Evolutionary conservation across 257 asterid species (phyloP), one percentile per base, ranked within the genome.

Genomic region (Knoxia roxburghii): DNA sequence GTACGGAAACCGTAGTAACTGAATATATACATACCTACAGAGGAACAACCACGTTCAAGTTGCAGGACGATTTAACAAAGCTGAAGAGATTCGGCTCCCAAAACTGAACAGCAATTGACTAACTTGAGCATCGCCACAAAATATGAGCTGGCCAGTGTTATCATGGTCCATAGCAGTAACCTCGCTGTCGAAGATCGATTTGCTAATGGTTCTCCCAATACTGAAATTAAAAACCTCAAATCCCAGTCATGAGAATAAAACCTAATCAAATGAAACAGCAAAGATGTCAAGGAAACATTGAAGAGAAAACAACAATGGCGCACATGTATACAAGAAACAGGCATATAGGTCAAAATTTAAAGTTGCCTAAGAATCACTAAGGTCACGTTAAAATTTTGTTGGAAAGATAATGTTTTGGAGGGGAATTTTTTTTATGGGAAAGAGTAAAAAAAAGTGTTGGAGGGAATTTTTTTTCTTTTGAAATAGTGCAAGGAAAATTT

Each of bases 141-240:
- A 94, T 63, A 88, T 85, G 74, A 94, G 89, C 72, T 85, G 96
- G 75, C 99, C 99, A 2, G 96, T 88, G 80, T 88, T 96, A 82
- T 94, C 97, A 65, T 88, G 96, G 81, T 94, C 99, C 96, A 94
- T 84, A 50, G 99, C 96, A 61, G 99, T 90, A 75, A 94, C 96
- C 81, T 87, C 97, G 64, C 93, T 80, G 72, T 86, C 95, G 41
- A 88, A 81, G 62, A 58, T 56, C 0, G 83, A 72, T 75, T 86
- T 94, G 74, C 79, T 80, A 75, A 94, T 81, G 64, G 87, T 71
- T 85, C 97, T 88, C 61, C 99, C 99, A 5, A 96, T 88, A 79
- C 99, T 94, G 68, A 90, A 94, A 81, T 94, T 94, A 81, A 86
- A 85, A 79, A 94, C 97, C n/a, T n/a, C n/a, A n/a, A n/a, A n/a